Percentiles rank a stretch among this genome's conserved stretches.
These are phyloP conservation scores for Carex parvula DNA, from an alignment of 176 grass and related monocot species.

Conservation along the genomic window DNA sequence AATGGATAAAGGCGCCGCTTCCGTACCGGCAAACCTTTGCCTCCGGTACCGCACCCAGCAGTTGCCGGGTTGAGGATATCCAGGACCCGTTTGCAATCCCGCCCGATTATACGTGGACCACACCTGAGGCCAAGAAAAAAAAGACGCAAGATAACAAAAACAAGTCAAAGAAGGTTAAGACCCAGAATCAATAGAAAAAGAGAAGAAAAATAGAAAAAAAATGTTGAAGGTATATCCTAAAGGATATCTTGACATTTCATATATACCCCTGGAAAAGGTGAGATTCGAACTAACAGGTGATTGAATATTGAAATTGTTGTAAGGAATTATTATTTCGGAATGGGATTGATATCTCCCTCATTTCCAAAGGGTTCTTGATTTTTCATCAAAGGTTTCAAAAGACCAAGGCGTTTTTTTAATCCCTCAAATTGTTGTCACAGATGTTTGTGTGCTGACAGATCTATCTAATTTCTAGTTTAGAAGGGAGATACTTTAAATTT, in stretches of 20 bases:
- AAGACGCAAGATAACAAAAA: conserved; percentile 74
- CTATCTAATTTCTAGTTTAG: background rate
- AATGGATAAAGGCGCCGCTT: conserved; percentile 70
- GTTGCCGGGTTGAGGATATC: conserved; percentile 75
- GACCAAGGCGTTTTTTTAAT: background rate
- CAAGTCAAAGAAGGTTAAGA: conserved; percentile 64
- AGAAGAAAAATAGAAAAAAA: background rate
- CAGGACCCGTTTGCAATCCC: conserved; percentile 83
- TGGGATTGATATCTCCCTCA: background rate
- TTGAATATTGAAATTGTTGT: conserved; percentile 2
- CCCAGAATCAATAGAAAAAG: conserved; percentile 28
- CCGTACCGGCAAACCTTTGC: conserved; percentile 67
- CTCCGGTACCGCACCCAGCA: conserved; percentile 36
- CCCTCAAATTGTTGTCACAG: background rate
- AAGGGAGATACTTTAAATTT: conserved; percentile 1
- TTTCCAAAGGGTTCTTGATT: background rate
- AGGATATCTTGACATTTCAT: background rate
- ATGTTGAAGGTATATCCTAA: conserved; percentile 8
- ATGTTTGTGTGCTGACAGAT: background rate
- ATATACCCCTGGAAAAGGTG: conserved; percentile 12
- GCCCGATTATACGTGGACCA: conserved; percentile 73
- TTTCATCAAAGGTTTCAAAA: background rate
- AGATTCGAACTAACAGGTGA: background rate
- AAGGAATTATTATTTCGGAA: conserved; percentile 12
- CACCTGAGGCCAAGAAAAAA: conserved; percentile 81